Percentiles rank a stretch among this genome's conserved stretches.
Evolutionary conservation across 2,329 filamentous ascomycete species (phyloP).

Genomic region (Aspergillus tubingensis): DNA sequence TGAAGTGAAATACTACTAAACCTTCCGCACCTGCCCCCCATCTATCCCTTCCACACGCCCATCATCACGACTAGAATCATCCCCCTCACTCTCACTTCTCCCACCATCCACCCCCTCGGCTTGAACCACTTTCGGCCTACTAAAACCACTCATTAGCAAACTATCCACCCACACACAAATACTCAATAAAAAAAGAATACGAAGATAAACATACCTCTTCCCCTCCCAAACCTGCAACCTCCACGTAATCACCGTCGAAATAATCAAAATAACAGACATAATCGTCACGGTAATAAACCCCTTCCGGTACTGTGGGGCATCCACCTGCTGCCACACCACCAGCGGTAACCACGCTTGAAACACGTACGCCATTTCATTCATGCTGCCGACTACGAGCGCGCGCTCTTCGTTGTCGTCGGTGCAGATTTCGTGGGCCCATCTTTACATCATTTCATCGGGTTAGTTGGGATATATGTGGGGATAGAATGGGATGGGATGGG

Average conservation of each 20-base stretch:
- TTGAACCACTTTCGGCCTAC: not conserved
- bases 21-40: not conserved
- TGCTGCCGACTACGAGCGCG: slow-evolving; percentile 64
- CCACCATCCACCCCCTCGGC: not conserved
- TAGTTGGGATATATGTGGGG: not conserved
- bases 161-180: not conserved
- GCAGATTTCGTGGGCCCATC: slow-evolving; percentile 59
- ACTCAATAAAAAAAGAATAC: not conserved
- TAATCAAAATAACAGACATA: slow-evolving; percentile 54
- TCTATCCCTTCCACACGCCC: not conserved
- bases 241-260: slow-evolving; percentile 37
- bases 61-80: not conserved
- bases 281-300: slow-evolving; percentile 60
- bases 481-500: slow-evolving; percentile 5
- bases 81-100: not conserved
- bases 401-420: slow-evolving; percentile 64
- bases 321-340: slow-evolving; percentile 65
- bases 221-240: slow-evolving; percentile 13
- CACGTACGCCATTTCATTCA: slow-evolving; percentile 71
- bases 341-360: slow-evolving; percentile 70
- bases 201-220: slow-evolving; percentile 1
- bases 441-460: slow-evolving; percentile 12
- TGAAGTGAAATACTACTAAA: not conserved
- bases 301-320: slow-evolving; percentile 61
- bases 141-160: too few relatives aligned